A percentile compares a stretch with the other conserved stretches of the same genome.
phyloP scores from a whole-genome alignment of 192 early-diverging fungal genomes.

The Globomyces pollinis-pini region DNA sequence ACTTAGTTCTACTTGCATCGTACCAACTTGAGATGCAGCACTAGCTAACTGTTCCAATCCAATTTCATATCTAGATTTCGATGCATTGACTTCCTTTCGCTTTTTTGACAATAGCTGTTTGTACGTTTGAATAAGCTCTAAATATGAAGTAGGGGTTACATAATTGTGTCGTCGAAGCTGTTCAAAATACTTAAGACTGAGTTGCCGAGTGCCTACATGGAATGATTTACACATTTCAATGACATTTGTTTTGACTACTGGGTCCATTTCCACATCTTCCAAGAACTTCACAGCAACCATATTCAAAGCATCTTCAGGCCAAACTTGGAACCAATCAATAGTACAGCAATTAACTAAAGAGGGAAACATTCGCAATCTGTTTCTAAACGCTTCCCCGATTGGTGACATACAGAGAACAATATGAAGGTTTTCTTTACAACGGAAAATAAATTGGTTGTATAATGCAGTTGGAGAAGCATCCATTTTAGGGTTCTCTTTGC shows the following conservation, averaged over 20 bases:
- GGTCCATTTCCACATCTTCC: conserved; percentile 46
- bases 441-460: conserved; percentile 46
- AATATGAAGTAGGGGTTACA: conserved; percentile 50
- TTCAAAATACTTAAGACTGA: conserved; percentile 42
- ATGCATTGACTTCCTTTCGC: conserved; percentile 40
- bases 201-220: conserved; percentile 36
- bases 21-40: conserved; percentile 44
- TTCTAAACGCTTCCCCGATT: conserved; percentile 53
- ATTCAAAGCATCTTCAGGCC: conserved; percentile 55
- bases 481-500: conserved; percentile 45
- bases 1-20: conserved; percentile 50
- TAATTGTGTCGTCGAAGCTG: conserved; percentile 46
- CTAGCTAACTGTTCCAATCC: conserved; percentile 50
- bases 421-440: conserved; percentile 55
- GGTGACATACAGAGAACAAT: conserved; percentile 54
- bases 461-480: conserved; percentile 44
- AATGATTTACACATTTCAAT: conserved; percentile 53
- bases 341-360: conserved; percentile 56
- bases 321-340: conserved; percentile 59
- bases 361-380: conserved; percentile 51
- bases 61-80: conserved; percentile 43
- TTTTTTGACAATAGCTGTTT: conserved; percentile 43
- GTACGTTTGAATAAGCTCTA: conserved; percentile 55
- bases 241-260: conserved; percentile 32
- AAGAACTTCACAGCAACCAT: conserved; percentile 49